Percentiles rank a stretch among this genome's conserved stretches.
Evolutionary conservation across 2,329 filamentous ascomycete species (phyloP).

Genomic region (Chaetomium globosum): DNA sequence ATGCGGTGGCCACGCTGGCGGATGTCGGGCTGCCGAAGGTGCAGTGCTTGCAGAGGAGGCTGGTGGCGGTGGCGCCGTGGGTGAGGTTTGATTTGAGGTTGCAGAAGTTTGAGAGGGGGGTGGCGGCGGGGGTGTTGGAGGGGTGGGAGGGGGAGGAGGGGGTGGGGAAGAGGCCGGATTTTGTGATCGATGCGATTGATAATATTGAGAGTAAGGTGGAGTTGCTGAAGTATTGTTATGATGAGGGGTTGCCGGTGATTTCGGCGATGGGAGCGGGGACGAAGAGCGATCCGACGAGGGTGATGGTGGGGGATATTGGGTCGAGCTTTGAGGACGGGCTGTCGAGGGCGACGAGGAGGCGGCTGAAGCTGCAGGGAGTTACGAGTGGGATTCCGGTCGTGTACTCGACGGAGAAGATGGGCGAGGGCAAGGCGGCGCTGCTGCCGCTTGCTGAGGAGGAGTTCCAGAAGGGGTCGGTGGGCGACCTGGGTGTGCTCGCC

Average conservation of each 20-base stretch:
- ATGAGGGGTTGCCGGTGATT: constrained; percentile 77
- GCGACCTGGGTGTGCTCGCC: constrained; percentile 83
- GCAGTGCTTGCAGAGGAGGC: constrained; percentile 73
- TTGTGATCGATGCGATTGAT: constrained; percentile 95
- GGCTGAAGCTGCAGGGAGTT: constrained; percentile 76
- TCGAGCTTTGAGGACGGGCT: constrained; percentile 84
- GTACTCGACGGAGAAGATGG: constrained; percentile 87
- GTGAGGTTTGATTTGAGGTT: constrained; percentile 83
- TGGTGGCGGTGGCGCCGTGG: constrained; percentile 91
- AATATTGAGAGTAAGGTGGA: constrained; percentile 97
- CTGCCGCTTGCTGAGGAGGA: constrained; percentile 87
- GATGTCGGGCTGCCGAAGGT: constrained; percentile 96
- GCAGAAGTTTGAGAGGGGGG: constrained; percentile 74
- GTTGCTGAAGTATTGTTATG: constrained; percentile 83
- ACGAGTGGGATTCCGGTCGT: constrained; percentile 86
- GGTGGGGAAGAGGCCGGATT: constrained; percentile 70
- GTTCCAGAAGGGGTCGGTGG: constrained; percentile 80
- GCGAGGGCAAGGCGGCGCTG: constrained; percentile 86
- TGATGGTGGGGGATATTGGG: constrained; percentile 90
- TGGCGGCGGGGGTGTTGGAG: constrained; percentile 67
- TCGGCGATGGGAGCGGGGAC: constrained; percentile 96
- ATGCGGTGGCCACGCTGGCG: constrained; percentile 88
- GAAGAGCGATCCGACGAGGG: constrained; percentile 81
- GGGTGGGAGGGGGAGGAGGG: constrained; percentile 63
- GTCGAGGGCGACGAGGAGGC: constrained; percentile 78